Evolutionary conservation across 2,329 filamentous ascomycete species (phyloP).

Genomic region (Clonostachys rosea): DNA sequence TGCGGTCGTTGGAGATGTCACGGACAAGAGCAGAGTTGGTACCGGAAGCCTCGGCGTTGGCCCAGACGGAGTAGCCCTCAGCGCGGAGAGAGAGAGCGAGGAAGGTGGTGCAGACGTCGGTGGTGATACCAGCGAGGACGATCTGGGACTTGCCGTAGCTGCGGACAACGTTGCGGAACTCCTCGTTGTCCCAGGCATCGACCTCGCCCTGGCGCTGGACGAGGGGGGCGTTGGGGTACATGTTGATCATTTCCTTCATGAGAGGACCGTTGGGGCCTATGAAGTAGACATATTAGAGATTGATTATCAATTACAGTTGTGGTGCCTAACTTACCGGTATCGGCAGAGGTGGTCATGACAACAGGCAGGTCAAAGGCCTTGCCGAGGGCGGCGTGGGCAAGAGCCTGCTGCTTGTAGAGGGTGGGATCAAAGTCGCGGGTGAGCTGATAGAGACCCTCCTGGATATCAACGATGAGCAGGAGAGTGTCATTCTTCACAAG

Average conservation of each 20-base stretch:
- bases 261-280: constrained; percentile 60
- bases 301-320: too few relatives aligned
- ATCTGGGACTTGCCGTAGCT: constrained; percentile 65
- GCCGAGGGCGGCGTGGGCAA: constrained; percentile 63
- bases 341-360: constrained; percentile 65
- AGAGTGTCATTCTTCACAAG: constrained; percentile 24
- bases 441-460: constrained; percentile 23
- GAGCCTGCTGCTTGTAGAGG: constrained; percentile 61
- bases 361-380: constrained; percentile 64
- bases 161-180: constrained; percentile 61
- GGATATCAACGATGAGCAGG: constrained; percentile 29
- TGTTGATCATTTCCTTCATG: constrained; percentile 62
- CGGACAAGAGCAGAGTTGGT: constrained; percentile 46
- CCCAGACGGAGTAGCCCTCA: constrained; percentile 56
- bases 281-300: constrained; percentile 26
- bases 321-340: constrained; percentile 31
- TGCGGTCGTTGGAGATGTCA: constrained; percentile 49
- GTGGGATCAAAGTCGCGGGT: constrained; percentile 64
- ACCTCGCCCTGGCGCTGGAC: constrained; percentile 68
- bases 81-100: constrained; percentile 52
- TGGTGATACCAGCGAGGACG: constrained; percentile 39
- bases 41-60: constrained; percentile 53
- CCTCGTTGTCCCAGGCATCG: constrained; percentile 70
- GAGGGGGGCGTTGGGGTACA: constrained; percentile 63
- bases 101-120: constrained; percentile 39